Conservation (phyloP, 306 rosid species). For the Benincasa hispida region DNA sequence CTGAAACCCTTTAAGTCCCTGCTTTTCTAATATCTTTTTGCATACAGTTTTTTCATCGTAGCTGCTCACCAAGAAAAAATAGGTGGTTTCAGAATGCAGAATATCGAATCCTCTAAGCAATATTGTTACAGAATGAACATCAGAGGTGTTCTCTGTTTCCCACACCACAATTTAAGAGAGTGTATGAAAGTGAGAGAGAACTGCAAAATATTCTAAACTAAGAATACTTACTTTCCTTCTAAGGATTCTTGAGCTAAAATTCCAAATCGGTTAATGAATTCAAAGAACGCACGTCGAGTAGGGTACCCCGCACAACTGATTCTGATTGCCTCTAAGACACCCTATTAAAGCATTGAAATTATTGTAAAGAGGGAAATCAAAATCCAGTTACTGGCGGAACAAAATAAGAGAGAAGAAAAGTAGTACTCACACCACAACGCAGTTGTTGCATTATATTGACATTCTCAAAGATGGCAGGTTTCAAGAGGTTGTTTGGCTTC, state of each 20-base stretch:
- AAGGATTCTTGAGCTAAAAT: conserved; percentile 71
- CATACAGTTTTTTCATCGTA: conserved; percentile 64
- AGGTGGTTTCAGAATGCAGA: conserved; percentile 3
- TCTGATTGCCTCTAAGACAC: conserved; percentile 99
- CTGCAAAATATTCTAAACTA: conserved; percentile 6
- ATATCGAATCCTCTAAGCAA: not conserved
- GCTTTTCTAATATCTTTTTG: conserved; percentile 68
- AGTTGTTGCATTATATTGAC: conserved; percentile 93
- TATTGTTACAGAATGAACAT: not conserved
- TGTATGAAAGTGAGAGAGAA: not conserved
- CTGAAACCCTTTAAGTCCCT: conserved; percentile 91
- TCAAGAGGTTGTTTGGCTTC: conserved; percentile 92
- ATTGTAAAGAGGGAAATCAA: conserved; percentile 4
- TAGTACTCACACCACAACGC: conserved; percentile 93
- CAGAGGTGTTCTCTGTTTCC: not conserved
- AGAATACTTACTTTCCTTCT: conserved; percentile 54
- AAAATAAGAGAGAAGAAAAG: conserved; percentile 20
- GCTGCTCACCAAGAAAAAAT: conserved; percentile 36
- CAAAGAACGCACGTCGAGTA: conserved; percentile 84
- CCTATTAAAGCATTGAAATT: conserved; percentile 37
- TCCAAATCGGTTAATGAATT: conserved; percentile 72
- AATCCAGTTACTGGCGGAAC: conserved; percentile 7
- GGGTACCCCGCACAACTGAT: conserved; percentile 99
- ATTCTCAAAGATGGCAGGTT: conserved; percentile 94
- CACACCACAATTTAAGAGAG: not conserved